Base-by-base conservation (phyloP, 2,329 filamentous ascomycete genomes). In the Fusarium lateritium region DNA sequence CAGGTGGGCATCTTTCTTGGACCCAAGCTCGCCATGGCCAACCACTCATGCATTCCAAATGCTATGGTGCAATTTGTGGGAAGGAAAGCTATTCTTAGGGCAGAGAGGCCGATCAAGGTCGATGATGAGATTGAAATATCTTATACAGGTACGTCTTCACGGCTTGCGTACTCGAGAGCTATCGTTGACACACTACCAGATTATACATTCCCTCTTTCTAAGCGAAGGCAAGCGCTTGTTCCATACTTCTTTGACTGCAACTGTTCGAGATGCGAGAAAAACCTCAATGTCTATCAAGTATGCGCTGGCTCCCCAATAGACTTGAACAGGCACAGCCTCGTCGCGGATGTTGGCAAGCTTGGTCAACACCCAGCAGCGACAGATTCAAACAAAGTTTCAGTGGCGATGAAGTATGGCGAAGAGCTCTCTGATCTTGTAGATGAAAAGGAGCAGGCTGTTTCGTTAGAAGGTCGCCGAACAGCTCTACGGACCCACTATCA, bases 11-110 rank as follows among this genome's bases (percentile, higher is more conserved):
- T 89, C 31, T 90, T 87, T 64, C 77, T 90, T 38, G 85, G 89
- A 65, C 81, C 85, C 1, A 82, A 76, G 5, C 78, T 89, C 42
- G 85, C 87, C 60, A 88, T 89, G 83, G 82, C 83, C 22, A 91
- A 91, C 66, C 89, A 91, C 73, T 88, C 87, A 0, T 91, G 89
- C 66, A 75, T 84, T 4, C 88, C 88, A 5, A 90, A 89, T 67
- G 86, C 88, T 2, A 80, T 84, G 47, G 85, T 91, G 17, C 82
- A 84, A 43, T 89, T 90, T 53, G 70, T 83, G 39, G 85, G 85
- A 6, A 81, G 87, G 7, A 80, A 77, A 6, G 84, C 86, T 5
- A 76, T 84, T 4, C 76, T 91, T 15, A 81, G 84, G 38, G 85
- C 88, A 3, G 81, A 85, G 55, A 75, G 71, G 22, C 75, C 79